Conservation (phyloP, 2,329 filamentous ascomycete species). For the Pseudocercospora macadamiae region DNA sequence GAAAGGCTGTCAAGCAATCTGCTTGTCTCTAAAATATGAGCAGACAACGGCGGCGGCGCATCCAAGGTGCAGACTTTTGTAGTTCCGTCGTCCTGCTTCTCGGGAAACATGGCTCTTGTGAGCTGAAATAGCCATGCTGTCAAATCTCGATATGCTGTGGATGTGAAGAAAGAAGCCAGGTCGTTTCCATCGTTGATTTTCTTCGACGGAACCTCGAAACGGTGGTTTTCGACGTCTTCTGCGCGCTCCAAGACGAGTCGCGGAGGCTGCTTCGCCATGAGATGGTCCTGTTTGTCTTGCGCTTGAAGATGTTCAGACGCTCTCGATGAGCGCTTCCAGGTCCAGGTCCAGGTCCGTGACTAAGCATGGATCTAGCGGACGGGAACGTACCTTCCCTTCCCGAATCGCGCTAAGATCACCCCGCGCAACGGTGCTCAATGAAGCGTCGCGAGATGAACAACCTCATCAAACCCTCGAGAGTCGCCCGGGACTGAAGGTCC, state of each 20-base stretch:
- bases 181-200: slow-evolving; percentile 83
- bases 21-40: slow-evolving; percentile 63
- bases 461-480: too few species aligned
- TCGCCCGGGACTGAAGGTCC: too few species aligned
- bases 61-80: slow-evolving; percentile 24
- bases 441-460: too few species aligned
- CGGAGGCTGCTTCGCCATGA: neutral
- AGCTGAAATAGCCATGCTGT: slow-evolving; percentile 87
- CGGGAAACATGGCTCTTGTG: slow-evolving; percentile 81
- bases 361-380: too few species aligned
- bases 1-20: slow-evolving; percentile 67
- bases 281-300: too few species aligned
- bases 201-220: slow-evolving; percentile 72
- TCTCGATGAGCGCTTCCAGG: too few species aligned
- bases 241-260: slow-evolving; percentile 12
- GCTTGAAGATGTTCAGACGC: too few species aligned
- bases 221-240: slow-evolving; percentile 25
- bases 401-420: too few species aligned
- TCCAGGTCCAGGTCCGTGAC: too few species aligned
- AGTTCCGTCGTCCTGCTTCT: slow-evolving; percentile 49
- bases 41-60: slow-evolving; percentile 57
- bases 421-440: too few species aligned
- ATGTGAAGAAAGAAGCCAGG: slow-evolving; percentile 77
- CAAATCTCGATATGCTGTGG: slow-evolving; percentile 83
- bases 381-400: too few species aligned